A percentile compares a stretch with the other conserved stretches of the same genome.
Conservation (phyloP, 1,139 yeast species). For the Meyerozyma sp. region DNA sequence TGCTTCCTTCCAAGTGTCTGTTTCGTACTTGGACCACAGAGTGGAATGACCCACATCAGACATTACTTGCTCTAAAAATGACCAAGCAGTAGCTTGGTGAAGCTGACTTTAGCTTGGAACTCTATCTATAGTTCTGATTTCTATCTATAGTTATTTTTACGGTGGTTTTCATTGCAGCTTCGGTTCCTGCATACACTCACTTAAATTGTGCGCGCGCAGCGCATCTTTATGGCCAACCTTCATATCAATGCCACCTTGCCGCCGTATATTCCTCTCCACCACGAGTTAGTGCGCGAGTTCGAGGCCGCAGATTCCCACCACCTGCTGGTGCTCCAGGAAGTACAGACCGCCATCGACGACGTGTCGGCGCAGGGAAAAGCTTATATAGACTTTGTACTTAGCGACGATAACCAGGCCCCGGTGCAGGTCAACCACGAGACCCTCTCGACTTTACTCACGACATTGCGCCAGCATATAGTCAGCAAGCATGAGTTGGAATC, state of each 20-base stretch:
- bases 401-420: conserved; percentile 1
- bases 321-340: conserved; percentile 1
- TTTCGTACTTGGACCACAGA: too few relatives aligned
- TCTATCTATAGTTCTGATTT: too few relatives aligned
- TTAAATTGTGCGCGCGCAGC: not conserved
- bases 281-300: conserved; percentile 4
- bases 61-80: too few relatives aligned
- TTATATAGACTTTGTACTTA: conserved; percentile 5
- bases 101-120: too few relatives aligned
- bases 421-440: conserved; percentile 3
- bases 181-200: too few relatives aligned
- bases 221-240: not conserved
- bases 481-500: conserved; percentile 2
- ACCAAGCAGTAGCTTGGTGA: too few relatives aligned
- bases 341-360: conserved; percentile 2
- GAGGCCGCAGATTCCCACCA: conserved; percentile 4
- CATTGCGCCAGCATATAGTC: conserved; percentile 2
- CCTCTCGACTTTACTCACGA: conserved; percentile 1
- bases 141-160: too few relatives aligned
- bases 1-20: too few relatives aligned
- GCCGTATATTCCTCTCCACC: conserved; percentile 5
- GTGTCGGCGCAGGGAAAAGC: conserved; percentile 4
- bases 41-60: too few relatives aligned
- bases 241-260: conserved; percentile 2
- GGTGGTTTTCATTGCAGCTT: too few relatives aligned